A percentile compares a stretch with the other conserved stretches of the same genome.
These are phyloP conservation scores for Globisporangium takayamanum DNA, from an alignment of 352 stramenopile species.

Conservation along the genomic window DNA sequence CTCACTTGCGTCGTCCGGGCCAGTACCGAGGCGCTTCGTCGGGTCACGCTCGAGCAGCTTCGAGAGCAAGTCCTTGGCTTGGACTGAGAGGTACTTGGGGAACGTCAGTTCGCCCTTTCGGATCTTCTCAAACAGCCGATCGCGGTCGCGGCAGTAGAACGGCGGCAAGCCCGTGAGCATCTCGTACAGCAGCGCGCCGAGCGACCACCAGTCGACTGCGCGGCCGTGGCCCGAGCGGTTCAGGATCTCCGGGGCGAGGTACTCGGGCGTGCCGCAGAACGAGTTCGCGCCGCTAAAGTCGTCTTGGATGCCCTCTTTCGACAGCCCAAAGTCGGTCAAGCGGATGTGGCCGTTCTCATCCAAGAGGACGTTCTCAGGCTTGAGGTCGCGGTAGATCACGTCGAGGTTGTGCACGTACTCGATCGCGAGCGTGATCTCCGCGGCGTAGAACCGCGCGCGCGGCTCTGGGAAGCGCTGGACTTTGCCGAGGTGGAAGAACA, in stretches of 20 bases:
- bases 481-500: slow-evolving; percentile 91
- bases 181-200: slow-evolving; percentile 86
- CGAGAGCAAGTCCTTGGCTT: slow-evolving; percentile 83
- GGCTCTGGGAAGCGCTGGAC: slow-evolving; percentile 93
- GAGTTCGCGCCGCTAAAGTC: slow-evolving; percentile 94
- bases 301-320: slow-evolving; percentile 82
- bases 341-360: slow-evolving; percentile 95
- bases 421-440: slow-evolving; percentile 96
- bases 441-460: slow-evolving; percentile 94
- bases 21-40: slow-evolving; percentile 89
- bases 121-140: slow-evolving; percentile 98
- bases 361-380: slow-evolving; percentile 98
- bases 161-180: slow-evolving; percentile 75
- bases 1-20: slow-evolving; percentile 65
- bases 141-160: slow-evolving; percentile 95
- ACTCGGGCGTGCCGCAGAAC: slow-evolving; percentile 97
- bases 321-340: slow-evolving; percentile 97
- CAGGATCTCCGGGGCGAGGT: slow-evolving; percentile 99
- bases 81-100: slow-evolving; percentile 88
- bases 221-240: slow-evolving; percentile 94
- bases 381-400: slow-evolving; percentile 96
- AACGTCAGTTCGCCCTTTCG: slow-evolving; percentile 92
- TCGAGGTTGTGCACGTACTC: slow-evolving; percentile 92
- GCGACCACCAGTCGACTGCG: slow-evolving; percentile 97
- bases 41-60: slow-evolving; percentile 94